phyloP scores from a whole-genome alignment of 2,329 filamentous ascomycete genomes.

The Trichoderma sp. region DNA sequence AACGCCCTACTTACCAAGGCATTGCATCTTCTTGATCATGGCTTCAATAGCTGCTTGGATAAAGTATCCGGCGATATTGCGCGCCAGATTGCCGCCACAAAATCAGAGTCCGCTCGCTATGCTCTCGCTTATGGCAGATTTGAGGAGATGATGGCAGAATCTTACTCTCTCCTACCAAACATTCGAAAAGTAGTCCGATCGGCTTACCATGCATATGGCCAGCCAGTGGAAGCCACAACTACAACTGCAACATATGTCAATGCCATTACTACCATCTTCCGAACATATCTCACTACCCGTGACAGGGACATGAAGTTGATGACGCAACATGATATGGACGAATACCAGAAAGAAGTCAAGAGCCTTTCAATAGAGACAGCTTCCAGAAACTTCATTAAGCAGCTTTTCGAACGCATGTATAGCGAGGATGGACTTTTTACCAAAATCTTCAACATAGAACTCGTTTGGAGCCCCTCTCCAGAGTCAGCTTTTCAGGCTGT shows the following conservation, averaged over 20 bases:
- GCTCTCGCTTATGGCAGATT: conserved; percentile 61
- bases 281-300: conserved; percentile 51
- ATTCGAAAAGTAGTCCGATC: conserved; percentile 51
- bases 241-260: conserved; percentile 53
- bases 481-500: conserved; percentile 52
- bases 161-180: conserved; percentile 56
- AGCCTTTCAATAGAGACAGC: conserved; percentile 52
- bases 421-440: conserved; percentile 54
- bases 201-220: conserved; percentile 53
- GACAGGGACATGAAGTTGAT: conserved; percentile 54
- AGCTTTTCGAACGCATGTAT: conserved; percentile 57
- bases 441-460: conserved; percentile 56
- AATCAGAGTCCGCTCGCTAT: conserved; percentile 58
- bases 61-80: conserved; percentile 55
- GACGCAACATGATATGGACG: conserved; percentile 53
- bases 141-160: conserved; percentile 56
- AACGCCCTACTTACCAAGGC: conserved; percentile 71
- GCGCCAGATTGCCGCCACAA: conserved; percentile 52
- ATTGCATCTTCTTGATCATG: conserved; percentile 60
- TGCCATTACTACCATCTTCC: conserved; percentile 54
- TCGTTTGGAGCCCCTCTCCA: conserved; percentile 48
- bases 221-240: conserved; percentile 41
- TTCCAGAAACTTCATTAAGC: conserved; percentile 57
- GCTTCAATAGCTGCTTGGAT: conserved; percentile 52
- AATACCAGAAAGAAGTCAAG: conserved; percentile 54